phyloP scores from a whole-genome alignment of 768 basidiomycete genomes.

The Mycena chlorophos region DNA sequence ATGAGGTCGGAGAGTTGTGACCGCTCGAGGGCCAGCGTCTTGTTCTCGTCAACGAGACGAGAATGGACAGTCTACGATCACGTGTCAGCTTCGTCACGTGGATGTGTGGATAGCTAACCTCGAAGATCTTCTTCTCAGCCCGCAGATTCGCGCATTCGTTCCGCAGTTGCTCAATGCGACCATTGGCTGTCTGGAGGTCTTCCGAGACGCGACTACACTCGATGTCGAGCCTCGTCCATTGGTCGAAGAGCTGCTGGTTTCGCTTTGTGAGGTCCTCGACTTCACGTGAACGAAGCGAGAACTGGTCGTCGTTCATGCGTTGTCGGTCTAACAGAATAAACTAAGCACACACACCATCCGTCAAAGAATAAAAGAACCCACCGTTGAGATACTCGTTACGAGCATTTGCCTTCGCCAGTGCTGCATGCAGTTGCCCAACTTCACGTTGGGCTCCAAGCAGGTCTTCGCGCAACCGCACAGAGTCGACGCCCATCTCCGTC shows the following conservation, averaged over 20 bases:
- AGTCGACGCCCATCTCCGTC: conserved; percentile 78
- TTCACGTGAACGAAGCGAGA: conserved; percentile 60
- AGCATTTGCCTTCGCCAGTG: conserved; percentile 81
- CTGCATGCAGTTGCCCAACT: conserved; percentile 59
- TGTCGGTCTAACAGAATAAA: conserved; percentile 54
- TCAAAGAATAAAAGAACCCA: conserved; percentile 5
- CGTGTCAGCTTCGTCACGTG: background rate
- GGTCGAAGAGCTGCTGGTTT: conserved; percentile 71
- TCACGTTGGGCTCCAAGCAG: conserved; percentile 65
- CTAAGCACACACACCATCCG: conserved; percentile 5
- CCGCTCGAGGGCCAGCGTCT: conserved; percentile 73
- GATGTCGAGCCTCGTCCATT: conserved; percentile 73
- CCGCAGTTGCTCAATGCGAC: conserved; percentile 71
- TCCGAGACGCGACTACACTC: conserved; percentile 69
- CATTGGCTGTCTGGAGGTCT: conserved; percentile 59
- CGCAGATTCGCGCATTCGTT: conserved; percentile 86
- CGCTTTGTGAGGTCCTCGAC: conserved; percentile 66
- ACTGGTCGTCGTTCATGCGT: conserved; percentile 69
- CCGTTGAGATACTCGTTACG: conserved; percentile 78
- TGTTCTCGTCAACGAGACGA: conserved; percentile 85
- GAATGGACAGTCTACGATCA: conserved; percentile 68
- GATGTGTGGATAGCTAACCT: conserved; percentile 49
- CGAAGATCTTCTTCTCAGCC: conserved; percentile 93
- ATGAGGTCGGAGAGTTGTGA: conserved; percentile 86
- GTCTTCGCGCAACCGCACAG: conserved; percentile 71